These are phyloP conservation scores for Lenzites betulinus DNA, from an alignment of 768 basidiomycete species.

Conservation along the genomic window DNA sequence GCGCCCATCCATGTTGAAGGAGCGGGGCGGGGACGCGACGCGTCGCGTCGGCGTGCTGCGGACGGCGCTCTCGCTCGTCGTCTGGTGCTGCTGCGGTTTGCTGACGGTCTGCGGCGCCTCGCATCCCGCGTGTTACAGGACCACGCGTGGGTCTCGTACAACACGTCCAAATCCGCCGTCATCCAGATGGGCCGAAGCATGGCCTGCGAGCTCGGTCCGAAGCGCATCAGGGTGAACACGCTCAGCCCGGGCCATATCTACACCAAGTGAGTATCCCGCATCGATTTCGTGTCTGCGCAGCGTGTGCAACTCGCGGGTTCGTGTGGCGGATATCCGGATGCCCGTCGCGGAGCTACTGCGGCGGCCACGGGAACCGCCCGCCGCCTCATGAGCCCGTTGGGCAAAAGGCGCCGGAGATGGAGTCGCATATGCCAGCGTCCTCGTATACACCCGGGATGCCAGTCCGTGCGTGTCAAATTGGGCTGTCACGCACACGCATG, in stretches of 20 bases:
- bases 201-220: slow-evolving; percentile 74
- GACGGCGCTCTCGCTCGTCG: neutral
- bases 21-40: no score
- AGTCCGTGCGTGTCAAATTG: neutral
- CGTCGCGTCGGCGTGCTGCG: neutral
- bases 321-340: neutral
- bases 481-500: neutral
- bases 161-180: slow-evolving; percentile 76
- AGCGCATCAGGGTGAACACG: slow-evolving; percentile 71
- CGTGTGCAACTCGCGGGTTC: no score
- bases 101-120: slow-evolving; percentile 1
- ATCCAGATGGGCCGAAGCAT: slow-evolving; percentile 81
- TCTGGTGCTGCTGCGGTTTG: neutral
- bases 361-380: neutral
- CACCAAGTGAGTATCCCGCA: slow-evolving; percentile 51
- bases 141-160: slow-evolving; percentile 77
- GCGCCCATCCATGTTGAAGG: no score
- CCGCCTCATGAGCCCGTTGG: slow-evolving; percentile 2
- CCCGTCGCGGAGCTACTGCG: neutral
- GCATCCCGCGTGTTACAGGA: slow-evolving; percentile 44
- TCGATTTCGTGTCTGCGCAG: neutral
- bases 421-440: neutral
- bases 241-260: slow-evolving; percentile 79
- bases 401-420: neutral
- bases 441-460: no score